These are phyloP conservation scores for Leucocoprinus sp. DNA, from an alignment of 768 basidiomycete species.

Conservation along the genomic window DNA sequence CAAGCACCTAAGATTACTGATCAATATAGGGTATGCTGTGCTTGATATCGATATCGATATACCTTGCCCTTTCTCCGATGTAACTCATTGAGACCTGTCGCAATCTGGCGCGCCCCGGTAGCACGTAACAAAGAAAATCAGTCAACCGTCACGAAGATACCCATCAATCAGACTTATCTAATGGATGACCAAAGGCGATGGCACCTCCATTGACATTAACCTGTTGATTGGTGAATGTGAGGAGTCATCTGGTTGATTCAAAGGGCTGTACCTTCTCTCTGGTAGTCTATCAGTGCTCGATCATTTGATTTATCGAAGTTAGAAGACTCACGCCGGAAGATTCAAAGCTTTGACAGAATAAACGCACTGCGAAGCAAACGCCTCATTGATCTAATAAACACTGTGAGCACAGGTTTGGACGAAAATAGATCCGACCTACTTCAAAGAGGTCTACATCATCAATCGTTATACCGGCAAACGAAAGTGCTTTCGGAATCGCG, in stretches of 20 bases:
- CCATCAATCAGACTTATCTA: conserved; percentile 47
- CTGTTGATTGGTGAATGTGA: conserved; percentile 20
- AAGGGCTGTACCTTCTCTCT: conserved; percentile 29
- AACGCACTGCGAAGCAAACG: conserved; percentile 78
- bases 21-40: not conserved
- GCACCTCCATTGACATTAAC: conserved; percentile 90
- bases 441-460: conserved; percentile 77
- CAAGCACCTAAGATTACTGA: conserved; percentile 56
- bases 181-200: conserved; percentile 77
- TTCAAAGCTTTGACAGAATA: conserved; percentile 63
- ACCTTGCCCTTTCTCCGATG: conserved; percentile 64
- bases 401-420: not conserved
- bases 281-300: not conserved
- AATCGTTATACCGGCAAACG: conserved; percentile 54
- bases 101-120: conserved; percentile 81
- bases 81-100: conserved; percentile 72
- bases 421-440: conserved; percentile 33
- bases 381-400: conserved; percentile 71
- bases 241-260: not conserved
- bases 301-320: not conserved
- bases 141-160: conserved; percentile 13
- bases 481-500: conserved; percentile 76
- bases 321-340: conserved; percentile 33
- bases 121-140: conserved; percentile 40
- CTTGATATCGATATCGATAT: conserved; percentile 7